Evolutionary conservation across 306 rosid species (phyloP).

Genomic region (Chamaecrista fasciculata): DNA sequence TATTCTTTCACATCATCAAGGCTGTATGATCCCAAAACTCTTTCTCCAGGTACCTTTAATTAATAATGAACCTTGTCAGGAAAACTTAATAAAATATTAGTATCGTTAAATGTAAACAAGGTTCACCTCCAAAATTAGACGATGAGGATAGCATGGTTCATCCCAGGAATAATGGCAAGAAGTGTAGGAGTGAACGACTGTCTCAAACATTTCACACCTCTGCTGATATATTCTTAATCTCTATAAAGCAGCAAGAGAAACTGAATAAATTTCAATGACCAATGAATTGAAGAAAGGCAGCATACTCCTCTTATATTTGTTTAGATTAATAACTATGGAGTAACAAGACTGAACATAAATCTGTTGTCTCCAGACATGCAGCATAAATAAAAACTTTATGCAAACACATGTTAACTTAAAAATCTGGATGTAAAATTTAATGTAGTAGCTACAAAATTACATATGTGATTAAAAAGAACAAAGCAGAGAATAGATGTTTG

Average conservation of each 20-base stretch:
- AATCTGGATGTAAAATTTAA: not conserved
- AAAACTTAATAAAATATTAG: slow-evolving; percentile 27
- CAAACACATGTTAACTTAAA: not conserved
- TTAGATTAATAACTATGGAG: not conserved
- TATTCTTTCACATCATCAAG: slow-evolving; percentile 88
- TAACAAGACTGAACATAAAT: not conserved
- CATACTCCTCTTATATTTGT: not conserved
- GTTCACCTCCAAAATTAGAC: slow-evolving; percentile 81
- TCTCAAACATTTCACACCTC: slow-evolving; percentile 83
- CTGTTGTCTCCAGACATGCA: slow-evolving; percentile 1
- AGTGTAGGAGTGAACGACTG: slow-evolving; percentile 68
- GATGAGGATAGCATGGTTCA: slow-evolving; percentile 91
- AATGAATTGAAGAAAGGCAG: not conserved
- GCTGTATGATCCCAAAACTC: slow-evolving; percentile 73
- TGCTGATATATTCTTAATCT: slow-evolving; percentile 88
- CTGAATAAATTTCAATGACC: slow-evolving; percentile 17
- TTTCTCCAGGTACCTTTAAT: slow-evolving; percentile 87
- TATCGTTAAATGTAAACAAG: not conserved
- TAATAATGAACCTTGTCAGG: slow-evolving; percentile 15
- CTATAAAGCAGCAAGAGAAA: slow-evolving; percentile 45
- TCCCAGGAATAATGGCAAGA: slow-evolving; percentile 92
- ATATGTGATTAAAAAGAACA: slow-evolving; percentile 16
- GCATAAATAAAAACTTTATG: not conserved
- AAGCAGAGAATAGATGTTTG: not conserved
- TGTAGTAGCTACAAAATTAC: not conserved